phyloP scores from a whole-genome alignment of 1,284 basidiomycete species.

The Leccinum subrobustum region DNA sequence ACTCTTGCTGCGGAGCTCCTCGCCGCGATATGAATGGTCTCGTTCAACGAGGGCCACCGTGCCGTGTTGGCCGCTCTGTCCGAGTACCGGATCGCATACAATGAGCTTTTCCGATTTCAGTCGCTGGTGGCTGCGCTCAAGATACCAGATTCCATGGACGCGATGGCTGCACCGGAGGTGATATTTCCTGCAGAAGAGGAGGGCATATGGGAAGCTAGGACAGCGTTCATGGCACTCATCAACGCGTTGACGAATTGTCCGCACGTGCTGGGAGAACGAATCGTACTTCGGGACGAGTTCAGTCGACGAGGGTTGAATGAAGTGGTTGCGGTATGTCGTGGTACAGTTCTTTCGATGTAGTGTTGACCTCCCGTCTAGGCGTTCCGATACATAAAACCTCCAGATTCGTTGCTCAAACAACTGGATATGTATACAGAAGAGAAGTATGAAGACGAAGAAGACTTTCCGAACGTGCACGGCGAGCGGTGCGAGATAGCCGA shows the following conservation, averaged over 20 bases:
- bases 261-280: constrained; percentile 75
- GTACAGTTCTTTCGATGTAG: background rate
- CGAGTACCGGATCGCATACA: constrained; percentile 71
- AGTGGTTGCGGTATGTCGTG: constrained; percentile 67
- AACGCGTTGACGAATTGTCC: constrained; percentile 82
- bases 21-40: constrained; percentile 80
- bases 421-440: constrained; percentile 83
- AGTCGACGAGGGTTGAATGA: constrained; percentile 80
- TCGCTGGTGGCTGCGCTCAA: constrained; percentile 67
- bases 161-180: constrained; percentile 36
- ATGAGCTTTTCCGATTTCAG: constrained; percentile 81
- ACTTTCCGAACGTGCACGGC: constrained; percentile 63
- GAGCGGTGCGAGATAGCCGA: constrained; percentile 40
- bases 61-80: constrained; percentile 77
- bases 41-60: constrained; percentile 68
- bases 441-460: constrained; percentile 86
- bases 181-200: constrained; percentile 52
- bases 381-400: constrained; percentile 73
- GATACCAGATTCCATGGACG: constrained; percentile 45
- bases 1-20: constrained; percentile 76
- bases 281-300: constrained; percentile 80
- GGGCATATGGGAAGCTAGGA: constrained; percentile 80
- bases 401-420: constrained; percentile 69
- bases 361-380: constrained; percentile 42
- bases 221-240: constrained; percentile 73